Evolutionary conservation across 2,329 filamentous ascomycete species (phyloP), one percentile per base, ranked within the genome.

Genomic region (Cytospora schulzeri): DNA sequence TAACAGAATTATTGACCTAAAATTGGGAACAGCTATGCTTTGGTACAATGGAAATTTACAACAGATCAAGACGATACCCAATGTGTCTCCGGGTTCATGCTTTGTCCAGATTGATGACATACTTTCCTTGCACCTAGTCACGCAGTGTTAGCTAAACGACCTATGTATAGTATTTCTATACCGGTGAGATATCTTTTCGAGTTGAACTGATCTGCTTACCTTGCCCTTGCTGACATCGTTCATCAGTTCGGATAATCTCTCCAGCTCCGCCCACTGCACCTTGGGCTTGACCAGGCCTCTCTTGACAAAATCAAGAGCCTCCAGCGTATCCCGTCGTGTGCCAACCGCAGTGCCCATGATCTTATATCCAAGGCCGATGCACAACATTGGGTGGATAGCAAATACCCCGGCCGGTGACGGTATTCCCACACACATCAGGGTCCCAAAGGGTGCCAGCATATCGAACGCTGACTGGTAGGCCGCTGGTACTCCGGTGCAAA

Each of bases 391-490:
- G 56, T 78, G 76, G 5, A 79, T 66, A 4, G 45, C 65, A 17
- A 75, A 68, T 1, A 67, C 62, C 33, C 68, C 62, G 41, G 70
- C 67, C 0, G 71, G 71, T 0, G 75, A 72, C 2, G 73, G 70
- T 7, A 80, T 76, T 4, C 73, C 76, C 1, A 80, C 75, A 22
- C 77, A 77, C 54, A 80, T 75, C 17, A 79, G 64, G 0, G 76
- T 77, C 0, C 78, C 77, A 45, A 78, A 79, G 1, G 73, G 73
- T 1, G 70, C 75, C 22, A 78, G 67, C 66, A 76, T 72, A 19
- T 73, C 72, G 50, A 78, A 65, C 0, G 73, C 75, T 1, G 69
- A 67, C 61, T 77, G 70, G 55, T 79, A 79, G 0, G 77, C 78
- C 5, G 66, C 69, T 0, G 67, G 68, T 0, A 71, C 71, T 0